Percentiles rank a stretch among this genome's conserved stretches.
These are phyloP conservation scores for Hyphopichia khmerensis DNA, from an alignment of 1,139 yeast genomes.

Conservation along the genomic window DNA sequence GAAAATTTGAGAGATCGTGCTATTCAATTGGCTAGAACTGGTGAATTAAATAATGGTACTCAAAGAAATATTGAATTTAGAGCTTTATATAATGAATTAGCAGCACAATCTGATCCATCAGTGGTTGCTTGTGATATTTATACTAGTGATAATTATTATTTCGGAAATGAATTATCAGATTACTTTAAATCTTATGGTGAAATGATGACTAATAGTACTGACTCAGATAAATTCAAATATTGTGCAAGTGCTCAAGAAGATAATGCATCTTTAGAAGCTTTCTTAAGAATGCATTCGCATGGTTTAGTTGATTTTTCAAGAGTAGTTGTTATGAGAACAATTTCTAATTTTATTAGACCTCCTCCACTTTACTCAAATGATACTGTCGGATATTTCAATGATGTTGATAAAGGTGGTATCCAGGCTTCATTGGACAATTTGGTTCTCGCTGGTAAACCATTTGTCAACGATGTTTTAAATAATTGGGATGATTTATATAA, in stretches of 20 bases:
- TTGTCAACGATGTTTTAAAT: conserved; percentile 50
- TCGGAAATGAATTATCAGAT: conserved; percentile 52
- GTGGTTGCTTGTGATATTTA: conserved; percentile 58
- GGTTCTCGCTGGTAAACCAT: conserved; percentile 55
- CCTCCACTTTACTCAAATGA: conserved; percentile 45
- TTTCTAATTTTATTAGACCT: conserved; percentile 61
- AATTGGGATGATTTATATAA: conserved; percentile 53
- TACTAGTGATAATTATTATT: conserved; percentile 62
- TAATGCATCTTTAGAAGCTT: conserved; percentile 62
- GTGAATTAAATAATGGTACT: conserved; percentile 46
- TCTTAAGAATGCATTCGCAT: conserved; percentile 52
- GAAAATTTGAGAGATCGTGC: conserved; percentile 61
- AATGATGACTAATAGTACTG: conserved; percentile 56
- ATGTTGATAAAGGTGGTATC: conserved; percentile 53
- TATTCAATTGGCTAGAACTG: conserved; percentile 47
- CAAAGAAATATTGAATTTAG: conserved; percentile 44
- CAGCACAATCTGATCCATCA: conserved; percentile 50
- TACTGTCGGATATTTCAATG: conserved; percentile 51
- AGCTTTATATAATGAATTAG: conserved; percentile 45
- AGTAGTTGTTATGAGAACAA: conserved; percentile 61
- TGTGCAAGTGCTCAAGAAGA: conserved; percentile 71
- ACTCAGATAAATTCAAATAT: conserved; percentile 21
- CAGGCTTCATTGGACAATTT: conserved; percentile 51
- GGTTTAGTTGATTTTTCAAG: conserved; percentile 60
- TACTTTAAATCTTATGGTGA: conserved; percentile 48